Base-by-base conservation (phyloP, 257 asterid genomes). In the Solanum pennellii region DNA sequence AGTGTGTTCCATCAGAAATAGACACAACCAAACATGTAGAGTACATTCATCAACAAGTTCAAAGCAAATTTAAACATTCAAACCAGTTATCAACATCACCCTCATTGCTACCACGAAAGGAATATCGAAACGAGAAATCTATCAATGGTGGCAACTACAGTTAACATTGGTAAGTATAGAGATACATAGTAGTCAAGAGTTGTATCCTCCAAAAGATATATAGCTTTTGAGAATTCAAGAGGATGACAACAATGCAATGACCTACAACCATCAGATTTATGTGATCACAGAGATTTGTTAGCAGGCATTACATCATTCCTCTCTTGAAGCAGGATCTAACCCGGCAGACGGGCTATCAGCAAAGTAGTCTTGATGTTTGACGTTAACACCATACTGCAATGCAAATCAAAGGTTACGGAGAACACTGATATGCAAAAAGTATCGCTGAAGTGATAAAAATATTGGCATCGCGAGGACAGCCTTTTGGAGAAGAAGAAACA, bases 341-440 rank as follows among this genome's bases (percentile, higher is more conserved):
- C 98, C 98, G 79, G 98, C 98, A 83, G 98, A 92, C 65, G 99
- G 95, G 90, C 95, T 94, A 87, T 95, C 98, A 13, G 98, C 98
- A 88, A 92, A 96, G 91, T 96, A 96, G 59, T 95, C 99, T 90
- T 94, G 99, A 91, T 96, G 99, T 89, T 95, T 96, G 83, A 94
- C 98, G 79, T 96, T 96, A 47, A 96, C 98, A 60, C 99, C 99
- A 56, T 95, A 92, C 99, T 97, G 98, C 92, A 91, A 89, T 35
- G 71, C 41, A 88, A 20, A 90, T 62, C 71, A 21, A 74, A 86
- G 13, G 47, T 77, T 18, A 49, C 10, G 3, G 85, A 5, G 68
- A 80, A 80, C 25, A 16, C 66, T 29, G 0, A 18, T 11, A 20
- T 80, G 66, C 85, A 82, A 79, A 31, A 45, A 49, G 18, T 5